Evolutionary conservation across 2,329 filamentous ascomycete genomes (phyloP).

Genomic region (Aspergillus sp.): DNA sequence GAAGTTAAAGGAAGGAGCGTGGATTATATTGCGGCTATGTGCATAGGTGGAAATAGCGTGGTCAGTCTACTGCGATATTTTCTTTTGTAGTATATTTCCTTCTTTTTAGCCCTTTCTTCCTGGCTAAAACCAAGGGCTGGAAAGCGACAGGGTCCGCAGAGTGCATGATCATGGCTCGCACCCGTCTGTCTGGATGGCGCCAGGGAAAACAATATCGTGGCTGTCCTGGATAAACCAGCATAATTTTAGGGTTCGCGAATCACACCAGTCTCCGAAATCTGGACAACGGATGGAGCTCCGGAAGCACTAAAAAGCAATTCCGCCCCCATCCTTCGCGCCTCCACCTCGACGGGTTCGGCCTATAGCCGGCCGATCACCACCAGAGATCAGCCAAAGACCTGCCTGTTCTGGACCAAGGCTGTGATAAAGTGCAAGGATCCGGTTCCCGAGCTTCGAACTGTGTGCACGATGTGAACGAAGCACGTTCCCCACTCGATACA

Average conservation of each 20-base stretch:
- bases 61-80: neutral
- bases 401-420: neutral
- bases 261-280: neutral
- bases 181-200: neutral
- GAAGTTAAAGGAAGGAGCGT: constrained; percentile 4
- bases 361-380: constrained; percentile 8
- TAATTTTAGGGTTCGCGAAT: neutral
- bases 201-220: constrained; percentile 4
- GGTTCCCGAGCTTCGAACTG: neutral
- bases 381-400: constrained; percentile 4
- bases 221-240: constrained; percentile 5
- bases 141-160: neutral
- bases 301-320: neutral
- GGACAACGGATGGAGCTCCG: neutral
- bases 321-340: neutral
- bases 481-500: neutral
- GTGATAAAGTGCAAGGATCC: neutral
- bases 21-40: constrained; percentile 14
- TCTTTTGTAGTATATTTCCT: neutral
- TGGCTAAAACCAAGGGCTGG: neutral
- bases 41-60: neutral
- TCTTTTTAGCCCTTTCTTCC: neutral
- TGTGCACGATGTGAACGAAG: constrained; percentile 10
- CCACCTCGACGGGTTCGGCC: neutral
- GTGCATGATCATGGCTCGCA: neutral